phyloP scores from a whole-genome alignment of 2,329 filamentous ascomycete genomes.

The Penicillium crustosum region DNA sequence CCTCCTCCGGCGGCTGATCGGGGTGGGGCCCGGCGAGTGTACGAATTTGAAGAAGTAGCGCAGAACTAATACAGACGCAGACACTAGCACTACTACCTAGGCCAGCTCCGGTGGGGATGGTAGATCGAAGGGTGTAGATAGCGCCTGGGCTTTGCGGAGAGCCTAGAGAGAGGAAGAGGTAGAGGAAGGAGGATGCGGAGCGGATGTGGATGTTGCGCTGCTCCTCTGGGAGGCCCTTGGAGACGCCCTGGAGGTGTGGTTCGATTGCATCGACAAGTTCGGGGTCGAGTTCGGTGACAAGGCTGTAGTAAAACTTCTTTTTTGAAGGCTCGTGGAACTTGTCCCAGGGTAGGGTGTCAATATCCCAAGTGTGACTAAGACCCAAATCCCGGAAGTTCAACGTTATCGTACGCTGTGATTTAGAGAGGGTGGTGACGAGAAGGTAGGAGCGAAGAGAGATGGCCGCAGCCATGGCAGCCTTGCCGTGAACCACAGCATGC shows the following conservation, averaged over 20 bases:
- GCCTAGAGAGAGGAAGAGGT: constrained; percentile 85
- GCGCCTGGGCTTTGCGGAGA: constrained; percentile 75
- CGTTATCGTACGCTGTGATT: constrained; percentile 83
- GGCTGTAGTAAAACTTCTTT: constrained; percentile 93
- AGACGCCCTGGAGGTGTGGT: constrained; percentile 73
- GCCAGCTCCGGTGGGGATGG: constrained; percentile 87
- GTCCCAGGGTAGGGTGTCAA: constrained; percentile 85
- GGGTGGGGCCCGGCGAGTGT: constrained; percentile 87
- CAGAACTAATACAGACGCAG: constrained; percentile 80
- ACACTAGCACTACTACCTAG: constrained; percentile 94
- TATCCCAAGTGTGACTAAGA: constrained; percentile 88
- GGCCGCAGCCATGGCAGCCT: constrained; percentile 91
- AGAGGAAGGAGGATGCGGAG: constrained; percentile 83
- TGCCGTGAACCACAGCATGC: constrained; percentile 96
- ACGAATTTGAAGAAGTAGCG: constrained; percentile 82
- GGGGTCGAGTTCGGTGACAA: constrained; percentile 77
- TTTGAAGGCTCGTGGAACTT: constrained; percentile 76
- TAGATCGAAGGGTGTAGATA: constrained; percentile 87
- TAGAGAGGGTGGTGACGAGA: constrained; percentile 89
- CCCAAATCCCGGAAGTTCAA: constrained; percentile 89
- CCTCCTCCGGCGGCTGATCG: constrained; percentile 84
- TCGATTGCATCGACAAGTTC: constrained; percentile 79
- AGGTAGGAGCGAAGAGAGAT: constrained; percentile 96
- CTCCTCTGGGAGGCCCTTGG: constrained; percentile 63
- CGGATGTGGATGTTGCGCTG: constrained; percentile 79